Evolutionary conservation across 768 basidiomycete species (phyloP), one percentile per base, ranked within the genome.

Genomic region (Lentinus brumalis): DNA sequence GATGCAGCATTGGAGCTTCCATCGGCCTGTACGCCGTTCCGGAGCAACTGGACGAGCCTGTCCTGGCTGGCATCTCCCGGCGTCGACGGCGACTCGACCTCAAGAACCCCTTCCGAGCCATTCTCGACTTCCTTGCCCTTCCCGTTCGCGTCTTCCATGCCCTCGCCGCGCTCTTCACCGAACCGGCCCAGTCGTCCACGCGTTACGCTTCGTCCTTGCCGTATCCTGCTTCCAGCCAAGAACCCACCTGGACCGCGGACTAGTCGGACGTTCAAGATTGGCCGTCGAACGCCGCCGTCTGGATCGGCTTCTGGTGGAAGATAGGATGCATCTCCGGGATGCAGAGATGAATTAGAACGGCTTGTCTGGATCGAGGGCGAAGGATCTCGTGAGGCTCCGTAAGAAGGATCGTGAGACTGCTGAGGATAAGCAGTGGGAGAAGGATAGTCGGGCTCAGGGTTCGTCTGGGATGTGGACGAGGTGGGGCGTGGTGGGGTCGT

Each of bases 291-390:
- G 2, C 56, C 59, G 47, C 52, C 57, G 38, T 66, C 68, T 11
- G 67, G 65, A 40, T 69, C 66, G 6, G 66, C 70, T 26, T 72
- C 73, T 7, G 72, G 69, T 26, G 68, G 63, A 6, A 70, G 66
- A 44, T 73, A 70, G 15, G 70, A 73, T 4, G 73, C 70, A 35
- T 73, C 70, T 12, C 68, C 73, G 29, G 70, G 71, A 11, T 71
- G 73, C 4, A 73, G 65, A 2, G 73, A 76, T 38, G 71, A 68
- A 6, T 64, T 65, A 7, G 72, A 74, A 11, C 65, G 70, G 52
- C 72, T 71, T 1, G 69, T 71, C 5, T 71, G 70, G 12, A 74
- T 53, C 5, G 74, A 74, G 11, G 72, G 72, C 12, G 71, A 72
- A 2, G 61, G 66, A n/a, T 67, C 67, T 0, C 69, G 67, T 4